Evolutionary conservation across 306 rosid genomes (phyloP), one percentile per base, ranked within the genome.

Genomic region (Benincasa hispida): DNA sequence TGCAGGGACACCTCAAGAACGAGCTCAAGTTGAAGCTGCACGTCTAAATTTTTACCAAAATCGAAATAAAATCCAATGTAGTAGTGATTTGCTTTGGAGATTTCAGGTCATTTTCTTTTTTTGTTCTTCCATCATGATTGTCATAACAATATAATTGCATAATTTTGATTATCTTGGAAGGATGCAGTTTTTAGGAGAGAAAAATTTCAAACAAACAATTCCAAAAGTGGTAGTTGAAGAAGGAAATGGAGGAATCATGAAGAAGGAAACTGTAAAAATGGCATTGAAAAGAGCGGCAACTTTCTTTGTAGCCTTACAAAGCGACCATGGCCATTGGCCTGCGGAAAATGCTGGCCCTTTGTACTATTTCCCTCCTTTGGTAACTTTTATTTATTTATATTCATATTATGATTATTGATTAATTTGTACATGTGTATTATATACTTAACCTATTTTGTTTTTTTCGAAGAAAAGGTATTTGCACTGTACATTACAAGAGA

Each of bases 401-500:
- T 45, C 14, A 41, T 10, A 1, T 41, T 41, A 10, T 41, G 0
- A 9, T 10, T 10, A 1, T 41, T 2, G n/a, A 41, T 41, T 41
- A 6, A 32, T 39, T 39, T 7, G 10, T 39, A 37, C 1, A 39
- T 39, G 11, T 39, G 1, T 50, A 5, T 1, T 7, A 18, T 7
- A 15, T 4, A 14, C 15, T n/a, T 15, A 4, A 48, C 54, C n/a
- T 4, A 1, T 22, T 47, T 42, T 2, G 47, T 48, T 13, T 21
- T 7, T 22, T 45, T 1, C 14, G 17, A 8, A 14, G 34, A 19
- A 67, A 34, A 88, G 90, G 90, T 88, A 0, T 84, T 88, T 18
- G 80, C 88, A 56, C 3, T 86, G 78, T 84, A 88, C 39, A 80
- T 86, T 25, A 86, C 83, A 0, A 85, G 87, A 1, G 79, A 83